Evolutionary conservation across 108 stramenopile genomes (phyloP), one percentile per base, ranked within the genome.

Genomic region (Fistulifera solaris): DNA sequence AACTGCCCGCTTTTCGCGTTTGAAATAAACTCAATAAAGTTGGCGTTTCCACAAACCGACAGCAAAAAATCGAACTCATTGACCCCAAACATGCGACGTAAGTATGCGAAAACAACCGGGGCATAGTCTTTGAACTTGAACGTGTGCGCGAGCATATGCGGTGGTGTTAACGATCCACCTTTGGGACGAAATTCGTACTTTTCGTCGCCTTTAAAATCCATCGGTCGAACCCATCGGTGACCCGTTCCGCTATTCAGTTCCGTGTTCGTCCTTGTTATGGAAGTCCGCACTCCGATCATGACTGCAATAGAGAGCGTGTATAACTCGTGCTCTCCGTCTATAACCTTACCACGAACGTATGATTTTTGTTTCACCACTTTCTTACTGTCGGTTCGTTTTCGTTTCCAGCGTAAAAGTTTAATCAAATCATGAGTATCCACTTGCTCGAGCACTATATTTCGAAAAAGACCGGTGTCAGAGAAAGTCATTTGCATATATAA

Each of bases 51-150:
- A 45, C 95, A 94, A 17, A 99, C 93, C 0, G 89, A 94, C 2
- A 87, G 63, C 52, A 95, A 70, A 72, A 96, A 99, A 40, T 94
- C 86, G 54, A 85, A 89, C 54, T 90, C 87, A 60, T 91, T 89
- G 40, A 95, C 78, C 35, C 93, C 94, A 73, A 91, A 94, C 77
- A 90, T 76, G 26, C 87, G 75, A 31, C 96, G 55, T 15, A 97
- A 63, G 46, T 88, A 87, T 10, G 83, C 84, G 66, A 97, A 97
- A 13, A 89, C 87, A 17, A 83, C 57, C 11, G 91, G 96, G 27
- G 88, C 75, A 48, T 97, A 99, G 48, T 94, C 95, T 59, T 99
- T 98, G 86, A 99, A 98, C 65, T 98, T 96, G 86, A 99, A 99
- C n/a, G 95, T 94, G 68, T 96, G 91, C 12, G 73, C 72, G 40